These are phyloP conservation scores for Leccinum pachyderme DNA, from an alignment of 1,284 basidiomycete genomes.

Conservation along the genomic window DNA sequence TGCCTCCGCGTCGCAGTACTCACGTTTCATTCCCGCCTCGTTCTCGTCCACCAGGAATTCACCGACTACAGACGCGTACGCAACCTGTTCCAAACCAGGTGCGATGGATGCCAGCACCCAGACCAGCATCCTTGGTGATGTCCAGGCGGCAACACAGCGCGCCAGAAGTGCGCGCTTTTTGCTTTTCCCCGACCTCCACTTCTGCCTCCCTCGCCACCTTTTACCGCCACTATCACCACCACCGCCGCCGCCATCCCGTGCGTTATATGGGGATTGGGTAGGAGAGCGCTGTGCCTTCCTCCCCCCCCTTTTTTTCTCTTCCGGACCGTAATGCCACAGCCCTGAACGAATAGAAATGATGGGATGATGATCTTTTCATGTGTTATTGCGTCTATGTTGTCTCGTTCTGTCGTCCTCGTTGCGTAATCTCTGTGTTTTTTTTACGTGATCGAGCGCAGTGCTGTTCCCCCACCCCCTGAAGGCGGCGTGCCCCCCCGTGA, in stretches of 20 bases:
- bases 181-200: not conserved
- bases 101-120: slow-evolving; percentile 42
- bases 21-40: not conserved
- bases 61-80: slow-evolving; percentile 43
- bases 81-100: slow-evolving; percentile 50
- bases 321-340: not conserved
- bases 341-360: not conserved
- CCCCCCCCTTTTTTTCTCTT: not conserved
- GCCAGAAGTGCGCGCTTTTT: not conserved
- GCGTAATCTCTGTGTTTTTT: slow-evolving; percentile 6
- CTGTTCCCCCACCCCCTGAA: not conserved
- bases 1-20: not conserved
- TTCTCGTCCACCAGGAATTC: slow-evolving; percentile 32
- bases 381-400: slow-evolving; percentile 3
- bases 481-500: not conserved
- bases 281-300: not conserved
- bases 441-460: slow-evolving; percentile 8
- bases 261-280: not conserved
- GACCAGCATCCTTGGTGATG: slow-evolving; percentile 22
- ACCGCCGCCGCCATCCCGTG: not conserved
- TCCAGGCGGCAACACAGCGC: not conserved
- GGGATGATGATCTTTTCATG: not conserved
- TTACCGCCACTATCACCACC: not conserved
- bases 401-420: not conserved
- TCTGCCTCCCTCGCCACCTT: slow-evolving; percentile 6